A percentile compares a stretch with the other conserved stretches of the same genome.
Conservation (phyloP, 805 yeast genomes). For the Tetrapisispora phaffii region DNA sequence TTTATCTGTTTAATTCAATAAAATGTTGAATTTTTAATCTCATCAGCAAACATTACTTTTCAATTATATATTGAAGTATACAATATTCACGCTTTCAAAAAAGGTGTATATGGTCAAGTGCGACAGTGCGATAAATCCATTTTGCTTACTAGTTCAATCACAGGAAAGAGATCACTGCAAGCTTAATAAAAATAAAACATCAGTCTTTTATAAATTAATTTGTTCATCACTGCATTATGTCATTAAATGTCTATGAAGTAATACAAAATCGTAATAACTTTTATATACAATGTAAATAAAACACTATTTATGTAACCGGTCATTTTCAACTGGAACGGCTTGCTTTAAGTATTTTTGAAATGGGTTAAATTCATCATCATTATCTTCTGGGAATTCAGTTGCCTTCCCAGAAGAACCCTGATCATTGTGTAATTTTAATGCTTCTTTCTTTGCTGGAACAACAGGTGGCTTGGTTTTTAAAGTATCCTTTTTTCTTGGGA, state of each 20-base stretch:
- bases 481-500: constrained; percentile 13
- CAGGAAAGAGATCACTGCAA: too few species aligned
- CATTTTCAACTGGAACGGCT: constrained; percentile 31
- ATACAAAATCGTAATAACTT: too few species aligned
- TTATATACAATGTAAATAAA: too few species aligned
- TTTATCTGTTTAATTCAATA: too few species aligned
- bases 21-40: too few species aligned
- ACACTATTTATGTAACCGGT: constrained; percentile 21
- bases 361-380: constrained; percentile 24
- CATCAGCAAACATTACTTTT: too few species aligned
- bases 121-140: background rate
- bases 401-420: background rate
- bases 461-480: constrained; percentile 10
- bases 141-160: too few species aligned
- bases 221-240: background rate
- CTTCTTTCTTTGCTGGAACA: constrained; percentile 36
- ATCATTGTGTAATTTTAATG: background rate
- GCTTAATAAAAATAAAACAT: too few species aligned
- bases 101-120: background rate
- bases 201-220: too few species aligned
- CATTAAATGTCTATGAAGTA: background rate
- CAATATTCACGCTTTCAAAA: too few species aligned
- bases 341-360: constrained; percentile 28
- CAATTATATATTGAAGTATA: background rate
- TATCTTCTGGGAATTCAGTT: background rate